Conservation (phyloP, 305 asterid genomes). For the Plantago lanceolata region DNA sequence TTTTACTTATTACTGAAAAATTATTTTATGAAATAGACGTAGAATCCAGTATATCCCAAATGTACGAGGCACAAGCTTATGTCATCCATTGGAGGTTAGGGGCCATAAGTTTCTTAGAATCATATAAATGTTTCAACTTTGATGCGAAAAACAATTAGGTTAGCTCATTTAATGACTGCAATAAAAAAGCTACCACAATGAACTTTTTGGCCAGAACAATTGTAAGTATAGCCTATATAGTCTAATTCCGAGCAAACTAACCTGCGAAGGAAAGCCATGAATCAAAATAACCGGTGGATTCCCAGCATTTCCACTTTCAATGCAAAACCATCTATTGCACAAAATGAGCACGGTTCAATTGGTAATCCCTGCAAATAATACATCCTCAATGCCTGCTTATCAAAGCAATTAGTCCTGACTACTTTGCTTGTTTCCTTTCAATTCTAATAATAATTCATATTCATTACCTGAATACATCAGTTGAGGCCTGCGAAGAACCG, state of each 20-base stretch:
- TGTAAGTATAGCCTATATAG: too few species aligned
- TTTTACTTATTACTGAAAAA: too few species aligned
- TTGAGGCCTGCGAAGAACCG: conserved; percentile 66
- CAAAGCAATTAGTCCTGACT: conserved; percentile 16
- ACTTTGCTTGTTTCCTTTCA: conserved; percentile 5
- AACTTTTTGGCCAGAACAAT: too few species aligned
- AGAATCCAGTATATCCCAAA: background rate
- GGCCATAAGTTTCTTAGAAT: background rate
- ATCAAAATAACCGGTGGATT: conserved; percentile 61
- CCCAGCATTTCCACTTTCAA: conserved; percentile 62
- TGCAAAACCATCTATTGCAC: conserved; percentile 93
- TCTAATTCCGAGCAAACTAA: conserved; percentile 22
- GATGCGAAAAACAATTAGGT: too few species aligned
- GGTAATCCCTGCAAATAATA: conserved; percentile 71
- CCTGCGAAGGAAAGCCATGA: conserved; percentile 94
- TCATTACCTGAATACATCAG: conserved; percentile 73
- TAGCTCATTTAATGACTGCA: too few species aligned
- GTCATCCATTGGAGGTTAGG: background rate
- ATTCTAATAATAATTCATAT: conserved; percentile 7
- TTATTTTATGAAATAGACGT: too few species aligned
- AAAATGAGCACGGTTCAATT: conserved; percentile 78
- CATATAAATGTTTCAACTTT: background rate
- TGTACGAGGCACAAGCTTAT: background rate
- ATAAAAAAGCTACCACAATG: too few species aligned
- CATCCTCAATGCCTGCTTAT: conserved; percentile 56